Base-by-base conservation (phyloP, 768 basidiomycete genomes). In the Leccinum longicurvipes region DNA sequence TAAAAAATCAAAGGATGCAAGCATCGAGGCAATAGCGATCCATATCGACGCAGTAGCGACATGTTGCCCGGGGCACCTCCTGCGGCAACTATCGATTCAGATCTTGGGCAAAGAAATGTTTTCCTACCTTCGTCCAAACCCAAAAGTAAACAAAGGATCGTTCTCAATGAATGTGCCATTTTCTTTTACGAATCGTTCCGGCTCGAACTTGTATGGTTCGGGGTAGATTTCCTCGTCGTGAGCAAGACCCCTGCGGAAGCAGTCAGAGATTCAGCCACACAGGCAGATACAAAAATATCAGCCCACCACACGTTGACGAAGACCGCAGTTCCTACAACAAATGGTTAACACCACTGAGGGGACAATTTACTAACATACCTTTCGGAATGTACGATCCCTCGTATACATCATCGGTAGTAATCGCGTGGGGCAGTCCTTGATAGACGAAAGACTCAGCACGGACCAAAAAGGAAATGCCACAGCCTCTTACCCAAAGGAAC, bases 171-270 rank as follows among this genome's bases (percentile, higher is more conserved):
- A 57, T 4, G 56, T 50, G 17, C 58, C 68, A 45, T 70, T 54
- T 12, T 57, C 51, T 27, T 46, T 59, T 1, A 69, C 1, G 46
- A 73, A 81, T 12, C 79, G 69, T 19, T 74, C 73, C 11, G 79
- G 81, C 1, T 62, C 58, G 60, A 79, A 82, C 11, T 61, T 59
- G 6, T 72, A 61, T 4, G 81, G 77, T 41, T 78, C 60, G 2
- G 68, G 57, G 52, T 77, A 82, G 5, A 70, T 63, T 19, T 63
- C 58, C 44, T 67, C 66, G 44, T 80, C 73, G 32, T 74, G 73
- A 9, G 68, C 61, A 57, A 82, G 68, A 8, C 66, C 74, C 76
- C 74, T 78, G 36, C 15, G 17, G 15, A 45, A 44, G 23, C n/a
- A 10, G 21, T 66, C 15, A 52, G 46, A 44, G 4, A 7, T 10